A percentile compares a stretch with the other conserved stretches of the same genome.
phyloP scores from a whole-genome alignment of 2,329 filamentous ascomycete genomes.

The Hypoxylon sp. region DNA sequence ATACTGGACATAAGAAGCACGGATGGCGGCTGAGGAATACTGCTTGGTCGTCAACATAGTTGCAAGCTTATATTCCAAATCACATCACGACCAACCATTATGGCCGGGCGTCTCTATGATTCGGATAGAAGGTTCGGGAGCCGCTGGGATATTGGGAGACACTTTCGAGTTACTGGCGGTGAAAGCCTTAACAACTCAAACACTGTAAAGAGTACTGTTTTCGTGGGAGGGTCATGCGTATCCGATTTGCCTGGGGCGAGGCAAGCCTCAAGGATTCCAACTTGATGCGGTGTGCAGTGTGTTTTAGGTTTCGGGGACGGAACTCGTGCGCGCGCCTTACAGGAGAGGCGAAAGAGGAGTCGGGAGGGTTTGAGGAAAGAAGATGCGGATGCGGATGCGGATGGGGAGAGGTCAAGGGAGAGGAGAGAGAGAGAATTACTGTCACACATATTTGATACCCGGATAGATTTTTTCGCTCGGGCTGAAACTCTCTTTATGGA shows the following conservation, averaged over 20 bases:
- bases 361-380: neutral
- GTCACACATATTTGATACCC: conserved; percentile 53
- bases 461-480: conserved; percentile 53
- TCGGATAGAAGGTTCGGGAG: neutral
- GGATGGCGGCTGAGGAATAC: conserved; percentile 1
- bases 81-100: conserved; percentile 9
- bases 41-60: conserved; percentile 18
- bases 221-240: conserved; percentile 36
- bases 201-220: conserved; percentile 33
- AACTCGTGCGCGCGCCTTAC: conserved; percentile 2
- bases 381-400: no score
- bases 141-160: conserved; percentile 15
- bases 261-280: conserved; percentile 9
- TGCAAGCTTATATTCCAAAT: conserved; percentile 19
- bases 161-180: conserved; percentile 33
- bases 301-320: conserved; percentile 8
- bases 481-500: conserved; percentile 34
- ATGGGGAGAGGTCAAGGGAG: neutral
- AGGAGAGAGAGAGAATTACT: conserved; percentile 30
- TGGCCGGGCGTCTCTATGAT: conserved; percentile 9
- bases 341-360: conserved; percentile 1
- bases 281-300: conserved; percentile 1
- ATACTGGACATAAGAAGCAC: conserved; percentile 14
- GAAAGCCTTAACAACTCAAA: conserved; percentile 39
- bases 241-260: conserved; percentile 31